Conservation (phyloP, 1,284 basidiomycete species). For the Veloboletus limbatus region DNA sequence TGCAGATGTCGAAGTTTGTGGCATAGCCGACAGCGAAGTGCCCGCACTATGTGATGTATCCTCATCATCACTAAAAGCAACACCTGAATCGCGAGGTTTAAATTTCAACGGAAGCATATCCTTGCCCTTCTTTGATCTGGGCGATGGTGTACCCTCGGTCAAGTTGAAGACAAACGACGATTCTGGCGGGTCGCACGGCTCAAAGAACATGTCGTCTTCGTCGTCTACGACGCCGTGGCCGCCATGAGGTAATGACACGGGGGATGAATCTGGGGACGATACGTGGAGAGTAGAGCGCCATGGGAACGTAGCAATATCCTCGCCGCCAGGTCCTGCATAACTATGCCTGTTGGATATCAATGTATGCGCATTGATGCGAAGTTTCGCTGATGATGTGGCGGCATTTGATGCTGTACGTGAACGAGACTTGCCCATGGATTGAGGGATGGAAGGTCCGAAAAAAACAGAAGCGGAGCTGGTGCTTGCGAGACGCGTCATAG, state of each 20-base stretch:
- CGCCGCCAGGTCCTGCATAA: slow-evolving; percentile 43
- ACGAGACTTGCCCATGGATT: slow-evolving; percentile 21
- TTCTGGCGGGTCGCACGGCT: slow-evolving; percentile 37
- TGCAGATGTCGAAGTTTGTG: slow-evolving; percentile 53
- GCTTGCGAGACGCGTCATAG: slow-evolving; percentile 40
- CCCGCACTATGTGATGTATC: slow-evolving; percentile 34
- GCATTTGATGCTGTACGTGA: slow-evolving; percentile 25
- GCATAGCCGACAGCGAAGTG: slow-evolving; percentile 43
- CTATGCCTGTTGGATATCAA: slow-evolving; percentile 54
- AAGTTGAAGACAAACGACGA: slow-evolving; percentile 57
- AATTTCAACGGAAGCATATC: slow-evolving; percentile 60
- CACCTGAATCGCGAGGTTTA: slow-evolving; percentile 65
- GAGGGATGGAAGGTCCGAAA: slow-evolving; percentile 64
- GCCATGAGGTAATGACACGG: slow-evolving; percentile 31
- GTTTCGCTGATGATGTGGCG: slow-evolving; percentile 6
- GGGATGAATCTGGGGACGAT: slow-evolving; percentile 51
- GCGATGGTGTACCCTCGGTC: slow-evolving; percentile 56
- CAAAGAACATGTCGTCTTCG: slow-evolving; percentile 63
- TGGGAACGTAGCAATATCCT: slow-evolving; percentile 30
- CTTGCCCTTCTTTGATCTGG: slow-evolving; percentile 43
- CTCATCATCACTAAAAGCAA: slow-evolving; percentile 61
- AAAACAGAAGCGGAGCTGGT: slow-evolving; percentile 65
- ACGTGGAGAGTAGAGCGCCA: slow-evolving; percentile 45
- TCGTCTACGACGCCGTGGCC: slow-evolving; percentile 35
- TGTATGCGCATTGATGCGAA: slow-evolving; percentile 24